phyloP scores from a whole-genome alignment of 2,329 filamentous ascomycete species.

The Pseudocercospora macadamiae region DNA sequence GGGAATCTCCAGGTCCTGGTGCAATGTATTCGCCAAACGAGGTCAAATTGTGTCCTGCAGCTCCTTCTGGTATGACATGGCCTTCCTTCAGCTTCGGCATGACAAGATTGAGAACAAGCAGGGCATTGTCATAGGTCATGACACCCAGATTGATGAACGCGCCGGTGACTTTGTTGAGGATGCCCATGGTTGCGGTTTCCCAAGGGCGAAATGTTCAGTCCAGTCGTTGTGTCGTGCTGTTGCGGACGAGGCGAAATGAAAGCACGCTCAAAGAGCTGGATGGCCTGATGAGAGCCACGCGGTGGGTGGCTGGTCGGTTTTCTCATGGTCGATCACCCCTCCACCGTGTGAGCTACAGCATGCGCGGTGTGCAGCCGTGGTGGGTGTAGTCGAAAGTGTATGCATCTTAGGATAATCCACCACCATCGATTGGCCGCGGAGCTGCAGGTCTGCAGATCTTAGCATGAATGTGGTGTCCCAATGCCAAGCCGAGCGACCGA shows the following conservation, averaged over 20 bases:
- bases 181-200: constrained; percentile 23
- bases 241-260: neutral
- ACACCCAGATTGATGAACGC: constrained; percentile 42
- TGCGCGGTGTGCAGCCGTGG: constrained; percentile 2
- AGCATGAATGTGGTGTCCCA: neutral
- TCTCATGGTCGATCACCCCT: neutral
- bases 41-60: constrained; percentile 40
- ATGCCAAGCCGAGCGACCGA: neutral
- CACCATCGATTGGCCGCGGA: constrained; percentile 6
- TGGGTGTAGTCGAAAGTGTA: constrained; percentile 4
- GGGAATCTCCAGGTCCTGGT: constrained; percentile 41
- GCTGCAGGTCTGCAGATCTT: constrained; percentile 15
- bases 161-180: constrained; percentile 28
- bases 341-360: constrained; percentile 7
- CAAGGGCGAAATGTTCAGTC: neutral
- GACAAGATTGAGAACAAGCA: constrained; percentile 44
- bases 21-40: constrained; percentile 43
- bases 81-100: constrained; percentile 42
- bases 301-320: constrained; percentile 1
- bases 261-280: constrained; percentile 5
- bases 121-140: constrained; percentile 44
- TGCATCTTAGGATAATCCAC: neutral
- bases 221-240: neutral
- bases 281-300: neutral
- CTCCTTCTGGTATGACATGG: constrained; percentile 40